These are phyloP conservation scores for Akanthomyces uredinophilus DNA, from an alignment of 2,329 filamentous ascomycete species.

Conservation along the genomic window DNA sequence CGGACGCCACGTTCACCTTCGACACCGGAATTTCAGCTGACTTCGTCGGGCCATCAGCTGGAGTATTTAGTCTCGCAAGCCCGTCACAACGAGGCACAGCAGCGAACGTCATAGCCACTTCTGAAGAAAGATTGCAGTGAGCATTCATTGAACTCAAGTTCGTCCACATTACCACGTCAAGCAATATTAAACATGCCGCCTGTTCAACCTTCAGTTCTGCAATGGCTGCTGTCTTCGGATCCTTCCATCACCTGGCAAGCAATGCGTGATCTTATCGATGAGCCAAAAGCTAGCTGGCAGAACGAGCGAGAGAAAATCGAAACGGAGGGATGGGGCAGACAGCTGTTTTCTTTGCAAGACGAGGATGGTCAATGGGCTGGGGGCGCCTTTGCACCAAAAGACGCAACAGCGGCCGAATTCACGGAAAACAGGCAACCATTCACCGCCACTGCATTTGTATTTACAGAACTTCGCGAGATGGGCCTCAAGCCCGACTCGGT, in stretches of 20 bases:
- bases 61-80: no score
- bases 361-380: slow-evolving; percentile 11
- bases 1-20: not conserved
- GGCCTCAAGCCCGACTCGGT: not conserved
- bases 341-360: slow-evolving; percentile 3
- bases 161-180: not conserved
- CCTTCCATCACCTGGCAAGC: slow-evolving; percentile 5
- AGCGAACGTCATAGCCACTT: no score
- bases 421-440: slow-evolving; percentile 6
- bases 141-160: not conserved
- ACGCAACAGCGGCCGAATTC: slow-evolving; percentile 5
- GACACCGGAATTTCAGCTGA: not conserved
- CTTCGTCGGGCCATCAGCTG: no score
- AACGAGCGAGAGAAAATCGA: not conserved
- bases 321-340: slow-evolving; percentile 5
- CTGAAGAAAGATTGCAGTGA: no score
- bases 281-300: not conserved
- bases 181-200: no score
- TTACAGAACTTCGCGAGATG: not conserved
- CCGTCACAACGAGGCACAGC: no score
- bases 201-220: not conserved
- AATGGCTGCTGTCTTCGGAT: slow-evolving; percentile 5
- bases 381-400: slow-evolving; percentile 3
- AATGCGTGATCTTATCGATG: not conserved
- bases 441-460: not conserved